phyloP scores from a whole-genome alignment of 139 green algal species.

The Nannochloris sp. region DNA sequence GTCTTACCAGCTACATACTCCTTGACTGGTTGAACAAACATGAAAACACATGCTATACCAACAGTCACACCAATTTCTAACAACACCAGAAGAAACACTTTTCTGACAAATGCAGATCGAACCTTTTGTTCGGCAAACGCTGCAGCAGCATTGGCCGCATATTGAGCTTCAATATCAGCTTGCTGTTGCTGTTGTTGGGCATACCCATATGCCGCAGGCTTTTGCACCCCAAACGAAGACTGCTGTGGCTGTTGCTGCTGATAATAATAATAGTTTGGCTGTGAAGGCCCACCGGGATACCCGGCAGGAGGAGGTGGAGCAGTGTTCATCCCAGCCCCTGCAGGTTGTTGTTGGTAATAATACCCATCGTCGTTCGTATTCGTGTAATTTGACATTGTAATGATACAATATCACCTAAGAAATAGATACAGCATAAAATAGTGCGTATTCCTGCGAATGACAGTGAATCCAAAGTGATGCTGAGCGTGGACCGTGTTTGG shows the following conservation, averaged over 20 bases:
- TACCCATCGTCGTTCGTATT: no score
- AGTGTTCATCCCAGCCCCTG: neutral
- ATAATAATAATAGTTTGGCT: neutral
- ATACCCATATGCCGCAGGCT: neutral
- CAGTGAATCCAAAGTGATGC: no score
- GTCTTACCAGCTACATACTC: constrained; percentile 16
- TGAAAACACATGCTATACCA: constrained; percentile 32
- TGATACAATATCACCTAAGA: no score
- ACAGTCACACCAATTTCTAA: constrained; percentile 44
- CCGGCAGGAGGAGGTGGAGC: constrained; percentile 8
- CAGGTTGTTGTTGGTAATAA: no score
- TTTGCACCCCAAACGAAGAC: neutral
- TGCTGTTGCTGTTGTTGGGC: neutral
- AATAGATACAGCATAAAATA: no score
- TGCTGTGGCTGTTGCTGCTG: neutral
- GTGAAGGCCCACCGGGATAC: neutral
- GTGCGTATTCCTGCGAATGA: no score
- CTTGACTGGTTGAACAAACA: constrained; percentile 38
- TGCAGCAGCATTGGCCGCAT: constrained; percentile 5
- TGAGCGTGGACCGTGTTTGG: no score
- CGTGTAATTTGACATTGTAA: no score
- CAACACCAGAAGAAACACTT: constrained; percentile 40
- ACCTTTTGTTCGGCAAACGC: constrained; percentile 30
- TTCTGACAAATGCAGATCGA: constrained; percentile 43
- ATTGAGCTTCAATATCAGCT: constrained; percentile 24